Percentiles rank a stretch among this genome's conserved stretches.
phyloP scores from a whole-genome alignment of 495 filamentous ascomycete genomes.

The Parachaetomium inaequale region DNA sequence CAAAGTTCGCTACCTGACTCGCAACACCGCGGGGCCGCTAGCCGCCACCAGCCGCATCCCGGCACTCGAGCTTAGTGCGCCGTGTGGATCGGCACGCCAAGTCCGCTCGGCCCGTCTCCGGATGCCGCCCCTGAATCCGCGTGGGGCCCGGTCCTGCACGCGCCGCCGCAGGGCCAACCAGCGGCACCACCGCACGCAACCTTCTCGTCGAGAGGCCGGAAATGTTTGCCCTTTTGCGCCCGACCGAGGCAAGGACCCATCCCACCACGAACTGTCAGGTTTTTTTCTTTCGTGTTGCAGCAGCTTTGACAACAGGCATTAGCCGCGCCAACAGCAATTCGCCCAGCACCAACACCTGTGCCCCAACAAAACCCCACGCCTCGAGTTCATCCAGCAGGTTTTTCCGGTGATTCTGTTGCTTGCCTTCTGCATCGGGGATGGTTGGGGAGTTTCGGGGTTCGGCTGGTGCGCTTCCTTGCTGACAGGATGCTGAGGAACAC shows the following conservation, averaged over 20 bases:
- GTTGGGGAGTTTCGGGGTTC: neutral
- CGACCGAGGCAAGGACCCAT: neutral
- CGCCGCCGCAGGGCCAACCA: conserved; percentile 4
- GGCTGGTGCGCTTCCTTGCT: neutral
- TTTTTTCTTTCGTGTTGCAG: neutral
- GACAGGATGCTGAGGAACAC: neutral
- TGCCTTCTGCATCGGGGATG: neutral
- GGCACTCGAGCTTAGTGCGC: neutral
- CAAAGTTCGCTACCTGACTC: conserved; percentile 8
- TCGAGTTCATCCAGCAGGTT: neutral
- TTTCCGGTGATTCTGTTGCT: neutral
- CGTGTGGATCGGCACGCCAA: conserved; percentile 6
- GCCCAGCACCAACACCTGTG: neutral
- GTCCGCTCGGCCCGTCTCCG: conserved; percentile 15
- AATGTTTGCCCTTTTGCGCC: neutral
- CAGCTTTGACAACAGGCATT: neutral
- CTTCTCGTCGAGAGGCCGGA: neutral
- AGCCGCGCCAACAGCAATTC: neutral
- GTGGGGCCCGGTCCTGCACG: neutral
- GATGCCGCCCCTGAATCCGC: conserved; percentile 3
- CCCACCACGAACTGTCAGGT: neutral
- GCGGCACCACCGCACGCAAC: neutral
- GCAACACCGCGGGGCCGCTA: neutral
- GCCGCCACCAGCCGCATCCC: conserved; percentile 4
- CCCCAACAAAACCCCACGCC: neutral